Evolutionary conservation across 352 stramenopile species (phyloP), one percentile per base, ranked within the genome.

Genomic region (Lagenidium giganteum): DNA sequence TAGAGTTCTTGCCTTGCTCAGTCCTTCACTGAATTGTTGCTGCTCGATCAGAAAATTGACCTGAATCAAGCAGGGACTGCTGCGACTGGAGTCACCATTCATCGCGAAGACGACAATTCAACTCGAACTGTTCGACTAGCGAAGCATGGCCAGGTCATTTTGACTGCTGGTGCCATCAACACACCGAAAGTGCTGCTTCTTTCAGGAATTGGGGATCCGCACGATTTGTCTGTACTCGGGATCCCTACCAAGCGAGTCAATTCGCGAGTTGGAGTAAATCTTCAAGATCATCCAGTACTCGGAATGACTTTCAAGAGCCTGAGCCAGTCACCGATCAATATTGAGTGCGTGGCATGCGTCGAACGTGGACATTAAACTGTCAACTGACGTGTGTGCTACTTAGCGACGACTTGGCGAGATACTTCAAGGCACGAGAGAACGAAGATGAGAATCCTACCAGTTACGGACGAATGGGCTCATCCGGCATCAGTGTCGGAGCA

Each of bases 271-370:
- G 86, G 86, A 6, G 82, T 78, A 63, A 95, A 95, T 42, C 49
- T 96, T 8, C 83, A 95, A 43, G 85, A 96, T 42, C 85, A 95
- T 33, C 83, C 79, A 6, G 83, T 82, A 22, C 48, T 95, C 8
- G 79, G 67, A 4, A 57, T 96, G 37, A 66, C 67, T n/a, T 92
- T 88, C 47, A 45, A 75, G 46, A 64, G 62, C 17, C 30, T 62
- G 2, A 25, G 18, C 1, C 36, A 51, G 37, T 47, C 61, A 25
- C 38, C 46, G 8, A 51, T 76, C 27, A 51, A 80, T 49, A 46
- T 82, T 33, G 55, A 64, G 67, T 79, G 72, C 48, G 63, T 56
- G n/a, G n/a, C n/a, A n/a, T n/a, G n/a, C 35, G 16, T 13, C 8
- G 22, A 42, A 14, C 18, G 16, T 9, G 11, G 35, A 27, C 29